A percentile compares a stretch with the other conserved stretches of the same genome.
Evolutionary conservation across 1,139 yeast species (phyloP).

Genomic region (Scheffersomyces illinoinensis): DNA sequence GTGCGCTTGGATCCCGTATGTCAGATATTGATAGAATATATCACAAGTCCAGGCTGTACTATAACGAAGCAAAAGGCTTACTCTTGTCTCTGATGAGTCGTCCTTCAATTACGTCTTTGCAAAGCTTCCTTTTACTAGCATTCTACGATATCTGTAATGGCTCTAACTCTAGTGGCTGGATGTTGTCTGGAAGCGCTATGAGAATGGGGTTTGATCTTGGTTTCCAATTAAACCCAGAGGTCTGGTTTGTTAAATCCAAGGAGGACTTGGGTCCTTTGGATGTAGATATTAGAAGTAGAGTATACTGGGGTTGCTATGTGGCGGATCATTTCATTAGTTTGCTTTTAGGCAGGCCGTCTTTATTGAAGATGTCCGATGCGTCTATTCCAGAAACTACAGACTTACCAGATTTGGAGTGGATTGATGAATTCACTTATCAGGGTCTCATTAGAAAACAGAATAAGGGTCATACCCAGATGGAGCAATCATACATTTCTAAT

Average conservation of each 20-base stretch:
- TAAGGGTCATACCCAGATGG: constrained; percentile 7
- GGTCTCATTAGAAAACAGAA: constrained; percentile 11
- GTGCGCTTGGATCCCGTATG: constrained; percentile 58
- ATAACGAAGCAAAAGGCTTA: constrained; percentile 45
- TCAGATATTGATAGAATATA: constrained; percentile 43
- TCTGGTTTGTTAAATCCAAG: constrained; percentile 46
- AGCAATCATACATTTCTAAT: constrained; percentile 44
- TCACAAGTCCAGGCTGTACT: constrained; percentile 40
- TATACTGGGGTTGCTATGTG: constrained; percentile 68
- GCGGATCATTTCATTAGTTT: constrained; percentile 66
- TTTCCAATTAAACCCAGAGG: constrained; percentile 61
- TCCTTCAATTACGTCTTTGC: constrained; percentile 48
- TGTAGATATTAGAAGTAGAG: constrained; percentile 56
- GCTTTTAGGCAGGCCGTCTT: constrained; percentile 58
- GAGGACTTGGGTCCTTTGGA: constrained; percentile 39
- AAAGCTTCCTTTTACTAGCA: constrained; percentile 51
- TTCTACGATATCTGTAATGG: constrained; percentile 61
- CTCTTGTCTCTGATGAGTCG: constrained; percentile 40
- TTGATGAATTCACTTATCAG: constrained; percentile 47
- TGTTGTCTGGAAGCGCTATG: constrained; percentile 60
- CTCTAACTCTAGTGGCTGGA: constrained; percentile 60
- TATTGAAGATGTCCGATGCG: constrained; percentile 57
- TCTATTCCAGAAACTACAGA: constrained; percentile 63
- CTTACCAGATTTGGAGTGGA: constrained; percentile 59
- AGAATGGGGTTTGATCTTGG: constrained; percentile 68